Conservation (phyloP, 1,139 yeast genomes). For the Pneumocystis wakefieldiae region DNA sequence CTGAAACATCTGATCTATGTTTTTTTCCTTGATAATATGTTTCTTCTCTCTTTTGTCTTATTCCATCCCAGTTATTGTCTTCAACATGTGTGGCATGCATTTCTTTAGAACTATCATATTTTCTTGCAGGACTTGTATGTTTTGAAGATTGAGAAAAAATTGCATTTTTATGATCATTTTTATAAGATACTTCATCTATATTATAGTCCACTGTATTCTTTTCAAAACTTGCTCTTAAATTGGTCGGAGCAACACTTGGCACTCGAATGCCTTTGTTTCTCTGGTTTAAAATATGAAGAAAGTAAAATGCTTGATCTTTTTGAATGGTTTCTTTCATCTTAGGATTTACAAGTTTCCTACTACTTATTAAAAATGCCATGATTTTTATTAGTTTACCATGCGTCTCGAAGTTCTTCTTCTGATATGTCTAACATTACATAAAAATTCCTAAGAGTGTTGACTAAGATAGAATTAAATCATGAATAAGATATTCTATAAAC, state of each 20-base stretch:
- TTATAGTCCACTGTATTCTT: slow-evolving; percentile 64
- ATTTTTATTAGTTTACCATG: slow-evolving; percentile 39
- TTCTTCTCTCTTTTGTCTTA: background rate
- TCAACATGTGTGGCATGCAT: background rate
- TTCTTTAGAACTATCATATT: background rate
- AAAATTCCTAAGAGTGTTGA: slow-evolving; percentile 53
- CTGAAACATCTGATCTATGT: background rate
- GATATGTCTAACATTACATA: slow-evolving; percentile 68
- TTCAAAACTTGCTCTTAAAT: slow-evolving; percentile 78
- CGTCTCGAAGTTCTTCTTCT: slow-evolving; percentile 69
- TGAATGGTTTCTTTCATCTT: slow-evolving; percentile 75
- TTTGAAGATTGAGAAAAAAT: background rate
- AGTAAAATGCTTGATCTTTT: slow-evolving; percentile 80
- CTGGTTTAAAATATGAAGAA: slow-evolving; percentile 79
- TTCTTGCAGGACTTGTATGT: background rate
- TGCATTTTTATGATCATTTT: background rate
- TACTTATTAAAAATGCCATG: background rate
- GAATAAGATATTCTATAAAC: background rate
- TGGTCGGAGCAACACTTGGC: slow-evolving; percentile 90
- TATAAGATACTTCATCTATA: slow-evolving; percentile 22
- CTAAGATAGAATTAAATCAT: slow-evolving; percentile 6
- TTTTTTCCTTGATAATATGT: background rate
- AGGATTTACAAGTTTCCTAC: slow-evolving; percentile 66
- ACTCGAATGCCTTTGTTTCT: slow-evolving; percentile 75
- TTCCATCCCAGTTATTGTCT: background rate